Base-by-base conservation (phyloP, 345 rosid genomes). In the Eucalyptus curtisii region DNA sequence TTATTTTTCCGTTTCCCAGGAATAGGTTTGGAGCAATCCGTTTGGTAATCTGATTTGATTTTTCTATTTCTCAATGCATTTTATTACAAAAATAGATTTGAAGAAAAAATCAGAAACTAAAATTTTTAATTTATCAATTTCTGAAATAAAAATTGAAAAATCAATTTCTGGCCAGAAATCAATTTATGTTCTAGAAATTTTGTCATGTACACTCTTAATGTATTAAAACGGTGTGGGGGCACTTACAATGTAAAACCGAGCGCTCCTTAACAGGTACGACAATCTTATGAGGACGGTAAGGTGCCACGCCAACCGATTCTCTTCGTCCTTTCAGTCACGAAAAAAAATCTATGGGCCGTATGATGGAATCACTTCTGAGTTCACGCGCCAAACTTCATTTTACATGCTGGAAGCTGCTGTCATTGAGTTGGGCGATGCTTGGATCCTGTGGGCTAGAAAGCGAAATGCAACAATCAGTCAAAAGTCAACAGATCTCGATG, bases 181-280 rank as follows among this genome's bases (percentile, higher is more conserved):
- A n/a, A n/a, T n/a, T n/a, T n/a, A n/a, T n/a, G n/a, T n/a, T n/a
- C n/a, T n/a, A n/a, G n/a, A n/a, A n/a, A n/a, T n/a, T n/a, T n/a
- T n/a, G n/a, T n/a, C n/a, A n/a, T n/a, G n/a, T n/a, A n/a, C n/a
- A 7, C 7, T 0, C 1, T 68, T 33, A 3, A 13, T 19, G 4
- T 37, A 33, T 7, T 13, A 4, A 2, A 17, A 68, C 4, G 1
- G 22, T 8, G 24, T 68, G 4, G 4, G 4, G 24, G 24, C 10
- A 33, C 13, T 33, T 33, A 5, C 3, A 5, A 33, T 1, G 13
- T 71, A 5, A 33, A 33, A 33, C 24, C 42, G 25, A 33, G 24
- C 44, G 4, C 6, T 71, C 44, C 1, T 33, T 10, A 3, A 15
- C 12, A 33, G 5, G 81, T 3, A 3, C 5, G 12, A 33, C 13